phyloP scores from a whole-genome alignment of 164 flowering plant genomes.

The Nymphaea thermarum region DNA sequence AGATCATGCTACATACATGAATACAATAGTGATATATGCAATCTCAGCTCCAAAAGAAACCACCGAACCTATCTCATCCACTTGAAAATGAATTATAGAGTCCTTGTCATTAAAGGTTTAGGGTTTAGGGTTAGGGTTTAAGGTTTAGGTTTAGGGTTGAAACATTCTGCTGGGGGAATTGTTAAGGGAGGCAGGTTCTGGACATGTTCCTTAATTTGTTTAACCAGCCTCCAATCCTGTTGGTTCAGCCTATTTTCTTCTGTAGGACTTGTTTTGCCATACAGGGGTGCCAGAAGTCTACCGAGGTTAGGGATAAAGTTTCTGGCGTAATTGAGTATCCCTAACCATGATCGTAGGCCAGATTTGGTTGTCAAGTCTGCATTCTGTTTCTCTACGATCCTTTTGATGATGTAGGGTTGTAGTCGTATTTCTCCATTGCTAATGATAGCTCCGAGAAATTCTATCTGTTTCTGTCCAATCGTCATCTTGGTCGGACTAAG shows the following conservation, averaged over 20 bases:
- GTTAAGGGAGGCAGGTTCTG: background rate
- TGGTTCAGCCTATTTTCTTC: conserved; percentile 2
- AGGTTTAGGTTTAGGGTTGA: no score
- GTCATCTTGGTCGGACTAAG: conserved; percentile 6
- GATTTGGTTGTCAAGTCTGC: background rate
- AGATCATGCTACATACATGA: no score
- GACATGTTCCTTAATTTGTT: background rate
- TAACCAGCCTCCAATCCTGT: background rate
- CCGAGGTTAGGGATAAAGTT: conserved; percentile 4
- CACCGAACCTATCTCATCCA: no score
- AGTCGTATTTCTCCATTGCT: background rate
- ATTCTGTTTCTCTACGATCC: background rate
- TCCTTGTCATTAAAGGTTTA: no score
- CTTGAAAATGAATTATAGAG: no score
- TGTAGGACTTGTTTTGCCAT: background rate
- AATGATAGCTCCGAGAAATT: conserved; percentile 6
- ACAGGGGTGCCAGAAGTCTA: conserved; percentile 1
- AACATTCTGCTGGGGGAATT: background rate
- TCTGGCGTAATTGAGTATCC: conserved; percentile 3
- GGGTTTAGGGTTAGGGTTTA: no score
- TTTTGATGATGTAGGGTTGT: conserved; percentile 5
- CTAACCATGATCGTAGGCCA: conserved; percentile 2
- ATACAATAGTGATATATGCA: no score
- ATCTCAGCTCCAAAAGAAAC: no score
- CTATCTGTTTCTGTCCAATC: background rate